These are phyloP conservation scores for Monosporozyma siamensis DNA, from an alignment of 805 yeast species.

Conservation along the genomic window DNA sequence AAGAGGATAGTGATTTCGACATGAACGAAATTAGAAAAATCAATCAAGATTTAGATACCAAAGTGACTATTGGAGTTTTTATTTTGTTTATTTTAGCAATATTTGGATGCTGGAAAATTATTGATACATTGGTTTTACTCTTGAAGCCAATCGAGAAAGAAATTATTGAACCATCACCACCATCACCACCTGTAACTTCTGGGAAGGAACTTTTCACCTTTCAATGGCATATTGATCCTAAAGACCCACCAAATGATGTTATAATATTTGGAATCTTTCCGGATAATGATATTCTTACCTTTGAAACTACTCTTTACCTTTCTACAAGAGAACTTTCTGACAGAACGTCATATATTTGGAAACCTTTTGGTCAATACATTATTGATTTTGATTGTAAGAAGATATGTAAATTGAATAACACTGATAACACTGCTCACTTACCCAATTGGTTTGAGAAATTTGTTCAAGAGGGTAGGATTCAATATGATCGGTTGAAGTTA, in stretches of 20 bases:
- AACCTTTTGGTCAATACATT: slow-evolving; percentile 17
- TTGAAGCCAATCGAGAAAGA: neutral
- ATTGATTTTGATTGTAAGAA: slow-evolving; percentile 19
- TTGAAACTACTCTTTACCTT: neutral
- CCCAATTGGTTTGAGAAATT: slow-evolving; percentile 6
- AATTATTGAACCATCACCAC: neutral
- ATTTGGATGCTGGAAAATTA: neutral
- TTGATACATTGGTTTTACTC: neutral
- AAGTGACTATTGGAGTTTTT: neutral
- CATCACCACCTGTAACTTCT: too few species aligned
- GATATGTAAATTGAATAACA: slow-evolving; percentile 11
- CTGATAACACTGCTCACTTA: too few species aligned
- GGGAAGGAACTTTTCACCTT: neutral
- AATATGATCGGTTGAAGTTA: neutral
- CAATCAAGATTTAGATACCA: too few species aligned
- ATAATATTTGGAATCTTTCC: too few species aligned
- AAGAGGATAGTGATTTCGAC: too few species aligned
- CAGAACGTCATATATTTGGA: too few species aligned
- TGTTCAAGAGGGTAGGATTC: neutral
- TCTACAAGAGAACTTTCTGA: too few species aligned
- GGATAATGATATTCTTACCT: too few species aligned
- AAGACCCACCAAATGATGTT: too few species aligned
- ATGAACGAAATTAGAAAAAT: too few species aligned
- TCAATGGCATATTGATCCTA: neutral
- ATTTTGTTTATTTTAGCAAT: neutral